Base-by-base conservation (phyloP, 441 rosid genomes). In the Macaranga tanarius region DNA sequence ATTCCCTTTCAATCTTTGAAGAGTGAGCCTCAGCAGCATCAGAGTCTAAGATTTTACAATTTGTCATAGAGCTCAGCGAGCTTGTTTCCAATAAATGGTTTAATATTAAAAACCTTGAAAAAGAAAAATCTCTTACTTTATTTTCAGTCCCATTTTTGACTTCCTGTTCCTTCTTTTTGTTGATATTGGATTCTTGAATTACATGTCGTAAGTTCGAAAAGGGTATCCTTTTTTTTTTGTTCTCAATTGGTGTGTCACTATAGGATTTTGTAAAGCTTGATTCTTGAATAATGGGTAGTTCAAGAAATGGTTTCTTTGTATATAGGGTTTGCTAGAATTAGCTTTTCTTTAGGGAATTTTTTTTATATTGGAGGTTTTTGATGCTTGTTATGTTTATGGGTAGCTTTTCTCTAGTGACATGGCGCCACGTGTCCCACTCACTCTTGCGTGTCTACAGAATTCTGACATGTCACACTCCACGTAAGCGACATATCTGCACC, bases 311-410 rank as follows among this genome's bases (percentile, higher is more conserved):
- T 48, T 45, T 65, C n/a, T n/a, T n/a, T n/a, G n/a, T n/a, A n/a
- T 40, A 2, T 57, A 23, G 52, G 20, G 42, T 69, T 19, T 56
- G 15, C 20, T 42, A 23, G 51, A 56, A 42, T 20, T 56, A 42
- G 40, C 62, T 28, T 17, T 17, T 8, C 40, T 57, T 20, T 26
- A 23, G 67, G 23, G n/a, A 67, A 34, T 25, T 50, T 12, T n/a
- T n/a, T 38, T 28, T 38, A 22, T 77, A 13, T 62, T 47, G 38
- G 26, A 56, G 64, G 62, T 65, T 69, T 61, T 61, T 19, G 28
- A 5, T n/a, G 4, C 68, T 44, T 25, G 6, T 34, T 34, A 34
- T 34, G 38, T 34, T 34, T 34, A 5, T 34, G 7, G 38, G 42
- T 34, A 20, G 64, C n/a, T n/a, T n/a, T n/a, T n/a, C n/a, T n/a